Conservation (phyloP, 768 basidiomycete species). For the Nidularia sp. region DNA sequence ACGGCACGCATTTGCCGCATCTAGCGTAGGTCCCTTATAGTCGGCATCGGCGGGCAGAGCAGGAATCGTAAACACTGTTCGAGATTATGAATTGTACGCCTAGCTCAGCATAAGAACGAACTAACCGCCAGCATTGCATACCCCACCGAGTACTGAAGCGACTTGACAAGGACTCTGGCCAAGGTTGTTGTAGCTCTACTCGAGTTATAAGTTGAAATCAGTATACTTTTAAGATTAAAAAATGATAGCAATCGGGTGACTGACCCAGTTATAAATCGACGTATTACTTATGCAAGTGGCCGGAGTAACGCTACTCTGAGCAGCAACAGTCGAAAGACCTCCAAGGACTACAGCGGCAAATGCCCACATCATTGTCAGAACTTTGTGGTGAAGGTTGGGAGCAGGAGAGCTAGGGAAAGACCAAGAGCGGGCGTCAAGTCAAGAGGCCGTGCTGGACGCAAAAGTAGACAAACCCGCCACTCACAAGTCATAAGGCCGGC, state of each 20-base stretch:
- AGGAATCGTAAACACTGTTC: constrained; percentile 29
- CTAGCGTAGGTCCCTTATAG: constrained; percentile 31
- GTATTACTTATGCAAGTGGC: background rate
- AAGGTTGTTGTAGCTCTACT: constrained; percentile 33
- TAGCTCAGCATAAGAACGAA: background rate
- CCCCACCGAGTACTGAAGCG: constrained; percentile 34
- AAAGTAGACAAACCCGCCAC: too few relatives aligned
- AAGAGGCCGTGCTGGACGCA: too few relatives aligned
- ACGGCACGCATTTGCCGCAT: constrained; percentile 34
- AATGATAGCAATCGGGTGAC: background rate
- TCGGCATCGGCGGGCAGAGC: constrained; percentile 21
- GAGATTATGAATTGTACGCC: constrained; percentile 5
- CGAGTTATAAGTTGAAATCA: too few relatives aligned
- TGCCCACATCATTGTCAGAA: background rate
- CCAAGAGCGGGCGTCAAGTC: background rate
- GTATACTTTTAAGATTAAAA: too few relatives aligned
- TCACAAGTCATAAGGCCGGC: too few relatives aligned
- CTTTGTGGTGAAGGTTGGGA: background rate
- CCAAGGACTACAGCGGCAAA: too few relatives aligned
- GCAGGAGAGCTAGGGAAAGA: background rate
- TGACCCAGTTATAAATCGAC: background rate
- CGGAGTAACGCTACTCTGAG: background rate
- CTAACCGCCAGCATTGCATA: constrained; percentile 33
- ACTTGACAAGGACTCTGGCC: constrained; percentile 41
- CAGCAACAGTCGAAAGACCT: background rate